These are phyloP conservation scores for Mariannaea sp. DNA, from an alignment of 2,329 filamentous ascomycete genomes.

Conservation along the genomic window DNA sequence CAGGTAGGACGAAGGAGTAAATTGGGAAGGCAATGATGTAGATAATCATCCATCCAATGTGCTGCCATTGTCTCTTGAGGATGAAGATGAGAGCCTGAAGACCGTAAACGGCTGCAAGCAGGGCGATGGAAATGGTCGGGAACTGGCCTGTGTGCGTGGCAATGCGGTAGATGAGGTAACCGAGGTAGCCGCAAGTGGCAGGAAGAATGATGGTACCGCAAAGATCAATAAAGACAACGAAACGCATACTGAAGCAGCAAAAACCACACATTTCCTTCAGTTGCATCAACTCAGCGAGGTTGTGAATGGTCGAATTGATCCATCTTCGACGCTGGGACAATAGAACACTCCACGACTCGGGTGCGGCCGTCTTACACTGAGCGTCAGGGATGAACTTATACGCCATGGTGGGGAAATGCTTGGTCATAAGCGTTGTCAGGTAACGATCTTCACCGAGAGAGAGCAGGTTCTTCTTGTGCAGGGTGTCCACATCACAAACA, in stretches of 20 bases:
- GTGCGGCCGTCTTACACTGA: slow-evolving; percentile 90
- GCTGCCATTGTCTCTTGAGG: slow-evolving; percentile 96
- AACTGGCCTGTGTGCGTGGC: slow-evolving; percentile 73
- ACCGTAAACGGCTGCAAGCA: slow-evolving; percentile 91
- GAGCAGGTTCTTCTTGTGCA: slow-evolving; percentile 95
- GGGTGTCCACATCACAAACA: slow-evolving; percentile 86
- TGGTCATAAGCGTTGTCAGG: slow-evolving; percentile 96
- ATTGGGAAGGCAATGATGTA: slow-evolving; percentile 96
- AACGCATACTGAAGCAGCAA: slow-evolving; percentile 98
- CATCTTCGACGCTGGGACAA: slow-evolving; percentile 97
- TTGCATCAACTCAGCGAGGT: slow-evolving; percentile 86
- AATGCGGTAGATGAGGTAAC: slow-evolving; percentile 82
- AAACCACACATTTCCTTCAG: slow-evolving; percentile 96
- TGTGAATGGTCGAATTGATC: slow-evolving; percentile 99
- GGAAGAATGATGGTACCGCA: slow-evolving; percentile 91
- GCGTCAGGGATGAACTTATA: slow-evolving; percentile 97
- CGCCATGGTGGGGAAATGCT: slow-evolving; percentile 92
- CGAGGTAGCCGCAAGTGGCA: slow-evolving; percentile 84
- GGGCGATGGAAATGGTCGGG: slow-evolving; percentile 83
- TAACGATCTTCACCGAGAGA: slow-evolving; percentile 97
- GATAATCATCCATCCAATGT: slow-evolving; percentile 99
- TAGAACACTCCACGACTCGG: slow-evolving; percentile 90
- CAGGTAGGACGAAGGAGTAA: slow-evolving; percentile 85
- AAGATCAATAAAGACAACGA: slow-evolving; percentile 93
- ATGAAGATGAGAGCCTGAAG: slow-evolving; percentile 96